These are phyloP conservation scores for Eremothecium cymbalariae DNA, from an alignment of 1,139 yeast species.

Conservation along the genomic window DNA sequence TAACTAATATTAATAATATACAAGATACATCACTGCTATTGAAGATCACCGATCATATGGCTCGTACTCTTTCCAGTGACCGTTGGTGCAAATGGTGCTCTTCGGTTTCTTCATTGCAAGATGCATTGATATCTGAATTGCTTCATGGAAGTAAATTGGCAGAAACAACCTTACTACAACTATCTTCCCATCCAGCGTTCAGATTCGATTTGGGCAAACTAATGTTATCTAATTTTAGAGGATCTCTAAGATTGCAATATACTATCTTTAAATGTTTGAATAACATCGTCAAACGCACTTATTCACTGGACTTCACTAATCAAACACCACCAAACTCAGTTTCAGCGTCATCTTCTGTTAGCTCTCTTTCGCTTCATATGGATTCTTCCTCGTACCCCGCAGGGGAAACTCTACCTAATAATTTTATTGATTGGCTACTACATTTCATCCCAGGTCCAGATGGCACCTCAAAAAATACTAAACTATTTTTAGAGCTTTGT, in stretches of 20 bases:
- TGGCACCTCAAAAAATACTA: slow-evolving; percentile 7
- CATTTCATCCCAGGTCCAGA: slow-evolving; percentile 9
- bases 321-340: slow-evolving; percentile 11
- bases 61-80: background rate
- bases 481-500: slow-evolving; percentile 12
- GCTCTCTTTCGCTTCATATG: background rate
- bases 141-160: slow-evolving; percentile 15
- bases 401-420: slow-evolving; percentile 12
- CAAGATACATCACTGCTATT: slow-evolving; percentile 15
- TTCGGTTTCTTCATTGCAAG: slow-evolving; percentile 10
- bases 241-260: slow-evolving; percentile 10
- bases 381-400: slow-evolving; percentile 8
- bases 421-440: slow-evolving; percentile 22
- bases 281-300: slow-evolving; percentile 11
- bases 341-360: slow-evolving; percentile 12
- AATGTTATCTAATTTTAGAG: slow-evolving; percentile 6
- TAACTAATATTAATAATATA: slow-evolving; percentile 14
- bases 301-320: slow-evolving; percentile 4
- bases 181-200: slow-evolving; percentile 13
- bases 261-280: slow-evolving; percentile 23
- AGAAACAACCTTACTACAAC: slow-evolving; percentile 22
- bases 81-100: slow-evolving; percentile 28
- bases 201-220: slow-evolving; percentile 3
- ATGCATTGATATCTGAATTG: slow-evolving; percentile 11
- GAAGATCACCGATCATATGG: slow-evolving; percentile 9